Base-by-base conservation (phyloP, 1,284 basidiomycete genomes). In the Ustilago esculenta region DNA sequence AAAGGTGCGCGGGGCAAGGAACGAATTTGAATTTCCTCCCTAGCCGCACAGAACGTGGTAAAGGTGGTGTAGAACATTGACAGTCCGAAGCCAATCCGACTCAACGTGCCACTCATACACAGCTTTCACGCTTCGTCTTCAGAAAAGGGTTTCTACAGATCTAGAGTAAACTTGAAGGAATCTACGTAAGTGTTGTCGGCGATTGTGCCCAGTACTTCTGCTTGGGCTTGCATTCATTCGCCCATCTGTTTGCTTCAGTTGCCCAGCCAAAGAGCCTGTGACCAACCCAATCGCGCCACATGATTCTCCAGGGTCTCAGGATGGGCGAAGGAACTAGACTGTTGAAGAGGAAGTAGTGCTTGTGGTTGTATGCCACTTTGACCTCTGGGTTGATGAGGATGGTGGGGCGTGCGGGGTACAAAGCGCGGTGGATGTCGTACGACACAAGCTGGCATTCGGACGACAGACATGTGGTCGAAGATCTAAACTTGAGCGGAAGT, bases 391-490 rank as follows among this genome's bases (percentile, higher is more conserved):
- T 86, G 72, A 86, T 83, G 67, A 81, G 83, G 50, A 87, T 85
- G 25, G 81, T 81, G 1, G 83, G 83, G 10, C 75, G 78, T 11
- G 73, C 47, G 39, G 85, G 64, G 17, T 79, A 76, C 54, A 85
- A 84, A 27, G 85, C 57, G 4, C 86, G 84, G 56, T 87, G 84
- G 24, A 88, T 77, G 75, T 88, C 87, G 76, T 87, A 87, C 5
- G 85, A 85, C 15, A 86, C 81, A 44, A 86, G 73, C 80, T 87
- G 86, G 33, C 85, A 86, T 79, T 88, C 87, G 20, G 84, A 85
- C 34, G 85, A 85, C 70, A 84, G 85, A 76, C 87, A 88, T 20
- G 80, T 66, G 1, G 59, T 72, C 11, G 84, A 85, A 11, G 82
- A 65, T 32, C 87, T 85, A 83, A 88, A 88, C 1, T 72, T 60